These are phyloP conservation scores for Phialophora macrospora DNA, from an alignment of 2,329 filamentous ascomycete genomes.

Conservation along the genomic window DNA sequence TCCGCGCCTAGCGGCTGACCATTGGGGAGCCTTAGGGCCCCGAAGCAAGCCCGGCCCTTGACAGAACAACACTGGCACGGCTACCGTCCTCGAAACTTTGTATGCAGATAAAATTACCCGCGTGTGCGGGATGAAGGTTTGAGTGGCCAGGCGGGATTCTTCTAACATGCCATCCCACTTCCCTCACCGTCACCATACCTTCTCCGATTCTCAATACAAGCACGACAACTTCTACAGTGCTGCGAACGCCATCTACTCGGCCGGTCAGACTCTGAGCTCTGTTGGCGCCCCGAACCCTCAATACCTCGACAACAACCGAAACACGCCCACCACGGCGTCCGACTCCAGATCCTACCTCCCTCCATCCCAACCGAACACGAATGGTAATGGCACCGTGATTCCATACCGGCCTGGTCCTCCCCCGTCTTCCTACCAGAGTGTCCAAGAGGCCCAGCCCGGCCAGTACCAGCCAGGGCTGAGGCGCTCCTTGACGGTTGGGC, in stretches of 20 bases:
- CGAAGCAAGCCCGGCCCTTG: constrained; percentile 6
- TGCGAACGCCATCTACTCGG: constrained; percentile 51
- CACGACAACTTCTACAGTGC: constrained; percentile 38
- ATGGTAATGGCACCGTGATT: constrained; percentile 35
- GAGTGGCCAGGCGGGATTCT: not conserved
- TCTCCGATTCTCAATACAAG: constrained; percentile 31
- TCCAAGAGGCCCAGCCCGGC: constrained; percentile 26
- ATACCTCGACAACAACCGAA: constrained; percentile 36
- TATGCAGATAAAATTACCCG: constrained; percentile 11
- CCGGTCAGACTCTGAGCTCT: constrained; percentile 54
- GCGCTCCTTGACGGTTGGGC: constrained; percentile 50
- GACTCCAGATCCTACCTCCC: constrained; percentile 29
- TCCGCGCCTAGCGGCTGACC: constrained; percentile 21
- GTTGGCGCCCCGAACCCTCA: constrained; percentile 52
- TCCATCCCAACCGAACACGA: constrained; percentile 29
- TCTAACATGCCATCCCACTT: constrained; percentile 38
- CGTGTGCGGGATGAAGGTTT: constrained; percentile 9
- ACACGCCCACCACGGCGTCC: constrained; percentile 33
- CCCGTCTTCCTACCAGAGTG: constrained; percentile 24
- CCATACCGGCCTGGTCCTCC: constrained; percentile 32
- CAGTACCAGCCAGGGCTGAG: constrained; percentile 41
- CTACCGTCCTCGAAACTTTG: constrained; percentile 5
- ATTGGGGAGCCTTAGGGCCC: not conserved
- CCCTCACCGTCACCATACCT: constrained; percentile 35
- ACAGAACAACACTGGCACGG: constrained; percentile 4